A percentile compares a stretch with the other conserved stretches of the same genome.
phyloP scores from a whole-genome alignment of 805 yeast species.

The Nakazawaea laoshanensis region DNA sequence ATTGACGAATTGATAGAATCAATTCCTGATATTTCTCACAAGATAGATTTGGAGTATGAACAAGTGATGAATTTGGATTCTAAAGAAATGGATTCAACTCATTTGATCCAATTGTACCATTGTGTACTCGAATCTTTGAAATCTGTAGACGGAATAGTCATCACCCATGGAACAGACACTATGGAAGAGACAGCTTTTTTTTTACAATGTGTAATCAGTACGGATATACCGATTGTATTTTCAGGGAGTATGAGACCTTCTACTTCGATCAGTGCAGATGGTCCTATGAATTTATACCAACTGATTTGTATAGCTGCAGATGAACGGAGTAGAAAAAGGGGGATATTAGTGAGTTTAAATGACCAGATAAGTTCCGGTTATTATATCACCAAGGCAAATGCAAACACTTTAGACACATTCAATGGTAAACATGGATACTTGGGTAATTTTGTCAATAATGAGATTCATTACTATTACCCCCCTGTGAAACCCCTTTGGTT shows the following conservation, averaged over 20 bases:
- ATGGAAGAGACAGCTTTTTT: slow-evolving; percentile 63
- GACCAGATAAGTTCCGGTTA: slow-evolving; percentile 65
- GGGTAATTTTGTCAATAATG: slow-evolving; percentile 62
- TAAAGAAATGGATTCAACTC: slow-evolving; percentile 40
- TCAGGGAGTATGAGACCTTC: slow-evolving; percentile 75
- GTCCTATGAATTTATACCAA: slow-evolving; percentile 65
- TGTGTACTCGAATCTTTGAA: slow-evolving; percentile 36
- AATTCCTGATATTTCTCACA: slow-evolving; percentile 46
- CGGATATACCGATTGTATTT: slow-evolving; percentile 47
- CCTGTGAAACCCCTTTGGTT: slow-evolving; percentile 47
- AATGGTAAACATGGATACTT: slow-evolving; percentile 66
- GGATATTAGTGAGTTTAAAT: slow-evolving; percentile 55
- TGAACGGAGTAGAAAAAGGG: slow-evolving; percentile 42
- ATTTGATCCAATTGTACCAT: slow-evolving; percentile 35
- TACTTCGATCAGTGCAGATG: slow-evolving; percentile 62
- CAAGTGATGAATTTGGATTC: slow-evolving; percentile 58
- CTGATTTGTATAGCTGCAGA: slow-evolving; percentile 58
- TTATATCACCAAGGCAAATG: slow-evolving; percentile 62
- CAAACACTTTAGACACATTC: slow-evolving; percentile 64
- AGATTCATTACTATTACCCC: slow-evolving; percentile 57
- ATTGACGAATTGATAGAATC: slow-evolving; percentile 41
- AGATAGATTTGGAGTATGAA: slow-evolving; percentile 52
- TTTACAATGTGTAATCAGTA: slow-evolving; percentile 37
- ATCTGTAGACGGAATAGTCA: slow-evolving; percentile 48
- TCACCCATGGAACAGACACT: slow-evolving; percentile 69